phyloP scores from a whole-genome alignment of 2,329 filamentous ascomycete species.

The Penicillium sp. region DNA sequence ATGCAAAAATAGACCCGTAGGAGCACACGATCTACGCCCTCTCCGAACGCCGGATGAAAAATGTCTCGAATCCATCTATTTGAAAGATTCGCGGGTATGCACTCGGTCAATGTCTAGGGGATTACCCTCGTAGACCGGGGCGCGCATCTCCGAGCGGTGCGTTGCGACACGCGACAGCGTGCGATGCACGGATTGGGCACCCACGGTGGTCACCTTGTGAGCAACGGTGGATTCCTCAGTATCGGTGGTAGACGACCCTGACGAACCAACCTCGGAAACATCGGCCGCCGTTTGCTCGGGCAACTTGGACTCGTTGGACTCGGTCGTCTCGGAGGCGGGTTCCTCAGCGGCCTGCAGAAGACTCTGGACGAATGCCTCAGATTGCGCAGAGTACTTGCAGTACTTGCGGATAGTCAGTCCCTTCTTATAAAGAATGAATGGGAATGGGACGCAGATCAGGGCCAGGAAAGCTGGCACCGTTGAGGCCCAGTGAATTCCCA shows the following conservation, averaged over 20 bases:
- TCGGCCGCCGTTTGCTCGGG: background rate
- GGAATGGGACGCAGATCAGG: constrained; percentile 49
- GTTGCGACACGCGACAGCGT: constrained; percentile 15
- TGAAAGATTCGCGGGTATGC: constrained; percentile 26
- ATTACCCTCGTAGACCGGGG: constrained; percentile 25
- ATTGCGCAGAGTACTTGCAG: constrained; percentile 47
- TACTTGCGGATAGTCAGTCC: constrained; percentile 44
- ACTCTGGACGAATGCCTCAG: constrained; percentile 30
- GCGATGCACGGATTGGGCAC: constrained; percentile 17
- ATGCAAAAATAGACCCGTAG: constrained; percentile 8
- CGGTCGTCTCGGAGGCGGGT: background rate
- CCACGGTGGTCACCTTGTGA: constrained; percentile 9
- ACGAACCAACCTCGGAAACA: background rate
- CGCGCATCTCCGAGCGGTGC: constrained; percentile 7
- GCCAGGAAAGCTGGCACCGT: constrained; percentile 53
- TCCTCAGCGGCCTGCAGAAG: constrained; percentile 13
- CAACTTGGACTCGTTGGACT: background rate
- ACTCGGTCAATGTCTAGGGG: constrained; percentile 24
- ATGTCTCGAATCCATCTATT: constrained; percentile 7
- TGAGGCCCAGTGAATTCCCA: constrained; percentile 55
- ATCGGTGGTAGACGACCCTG: background rate
- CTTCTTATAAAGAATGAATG: constrained; percentile 51
- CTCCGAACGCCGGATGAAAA: constrained; percentile 1
- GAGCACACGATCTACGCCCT: background rate
- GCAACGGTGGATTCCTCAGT: background rate